Conservation (phyloP, 805 yeast species). For the Kodamaea restingae region DNA sequence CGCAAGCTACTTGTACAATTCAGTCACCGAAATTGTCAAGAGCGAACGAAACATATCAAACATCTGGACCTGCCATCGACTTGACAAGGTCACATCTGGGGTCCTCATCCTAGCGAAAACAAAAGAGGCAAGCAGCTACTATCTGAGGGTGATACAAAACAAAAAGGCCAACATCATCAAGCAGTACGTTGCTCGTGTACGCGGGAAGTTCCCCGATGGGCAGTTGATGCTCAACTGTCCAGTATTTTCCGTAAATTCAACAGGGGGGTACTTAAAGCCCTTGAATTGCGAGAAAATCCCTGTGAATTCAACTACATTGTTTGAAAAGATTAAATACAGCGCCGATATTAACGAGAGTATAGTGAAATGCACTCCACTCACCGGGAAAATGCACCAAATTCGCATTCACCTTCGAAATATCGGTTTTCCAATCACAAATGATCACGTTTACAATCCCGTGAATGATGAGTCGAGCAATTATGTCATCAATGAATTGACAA, state of each 20-base stretch:
- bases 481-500: slow-evolving; percentile 16
- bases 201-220: slow-evolving; percentile 36
- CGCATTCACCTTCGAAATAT: slow-evolving; percentile 50
- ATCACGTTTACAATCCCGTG: slow-evolving; percentile 35
- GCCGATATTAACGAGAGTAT: slow-evolving; percentile 33
- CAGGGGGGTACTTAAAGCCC: slow-evolving; percentile 31
- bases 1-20: slow-evolving; percentile 40
- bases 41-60: slow-evolving; percentile 20
- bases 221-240: slow-evolving; percentile 35
- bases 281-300: slow-evolving; percentile 20
- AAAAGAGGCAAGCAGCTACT: slow-evolving; percentile 25
- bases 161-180: slow-evolving; percentile 31
- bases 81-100: slow-evolving; percentile 53
- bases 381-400: slow-evolving; percentile 57
- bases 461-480: slow-evolving; percentile 8
- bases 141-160: slow-evolving; percentile 29
- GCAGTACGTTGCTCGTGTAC: slow-evolving; percentile 44
- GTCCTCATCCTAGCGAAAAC: slow-evolving; percentile 42
- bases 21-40: slow-evolving; percentile 40
- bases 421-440: slow-evolving; percentile 78
- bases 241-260: slow-evolving; percentile 30
- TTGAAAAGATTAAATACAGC: slow-evolving; percentile 29
- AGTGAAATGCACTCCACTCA: slow-evolving; percentile 45
- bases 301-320: slow-evolving; percentile 30
- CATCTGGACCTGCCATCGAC: slow-evolving; percentile 45